Percentiles rank a stretch among this genome's conserved stretches.
These are phyloP conservation scores for Eucalyptus sp. DNA, from an alignment of 345 rosid genomes.

Conservation along the genomic window DNA sequence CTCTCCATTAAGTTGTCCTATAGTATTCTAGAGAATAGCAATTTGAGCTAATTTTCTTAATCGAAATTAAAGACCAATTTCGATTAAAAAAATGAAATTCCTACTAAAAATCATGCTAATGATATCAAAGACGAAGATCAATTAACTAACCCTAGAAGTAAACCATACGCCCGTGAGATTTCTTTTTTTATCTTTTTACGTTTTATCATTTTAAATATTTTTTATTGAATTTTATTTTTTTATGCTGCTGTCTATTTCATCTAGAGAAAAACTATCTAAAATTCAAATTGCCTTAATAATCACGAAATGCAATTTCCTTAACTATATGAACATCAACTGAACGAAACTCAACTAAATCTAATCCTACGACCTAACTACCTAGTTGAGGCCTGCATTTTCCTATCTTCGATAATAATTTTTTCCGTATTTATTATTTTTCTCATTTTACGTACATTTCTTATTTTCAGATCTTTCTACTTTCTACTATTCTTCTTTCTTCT, in stretches of 20 bases:
- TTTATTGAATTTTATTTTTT: too few species aligned
- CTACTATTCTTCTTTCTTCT: not conserved
- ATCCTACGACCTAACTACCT: not conserved
- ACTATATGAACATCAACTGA: not conserved
- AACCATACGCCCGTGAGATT: not conserved
- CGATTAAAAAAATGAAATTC: too few species aligned
- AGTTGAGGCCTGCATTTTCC: not conserved
- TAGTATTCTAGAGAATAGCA: not conserved
- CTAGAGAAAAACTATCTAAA: not conserved
- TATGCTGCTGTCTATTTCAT: not conserved
- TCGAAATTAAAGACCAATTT: not conserved
- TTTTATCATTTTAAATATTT: too few species aligned
- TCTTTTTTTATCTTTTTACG: not conserved
- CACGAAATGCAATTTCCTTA: not conserved
- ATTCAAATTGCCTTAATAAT: not conserved
- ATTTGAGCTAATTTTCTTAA: not conserved
- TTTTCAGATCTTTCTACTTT: too few species aligned
- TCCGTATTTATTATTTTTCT: not conserved
- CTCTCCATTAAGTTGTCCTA: not conserved
- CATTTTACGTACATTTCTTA: too few species aligned
- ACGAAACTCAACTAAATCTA: not conserved
- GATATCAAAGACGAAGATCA: not conserved
- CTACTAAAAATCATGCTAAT: not conserved
- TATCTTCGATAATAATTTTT: not conserved
- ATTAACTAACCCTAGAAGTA: not conserved